Base-by-base conservation (phyloP, 768 basidiomycete genomes). In the Leucocoprinus leucothites region DNA sequence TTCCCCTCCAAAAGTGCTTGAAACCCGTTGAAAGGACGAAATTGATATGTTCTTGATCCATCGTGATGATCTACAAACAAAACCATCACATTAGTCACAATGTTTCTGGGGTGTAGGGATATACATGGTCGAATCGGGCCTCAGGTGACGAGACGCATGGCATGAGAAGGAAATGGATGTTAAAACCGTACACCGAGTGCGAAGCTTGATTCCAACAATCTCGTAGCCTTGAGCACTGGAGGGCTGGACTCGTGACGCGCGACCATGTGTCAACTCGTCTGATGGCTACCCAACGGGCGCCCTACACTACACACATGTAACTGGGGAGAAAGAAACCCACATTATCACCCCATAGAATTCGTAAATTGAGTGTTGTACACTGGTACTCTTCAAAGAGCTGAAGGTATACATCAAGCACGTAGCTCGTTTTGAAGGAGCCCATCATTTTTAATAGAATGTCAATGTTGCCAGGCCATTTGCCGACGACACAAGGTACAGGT, bases 401-500 rank as follows among this genome's bases (percentile, higher is more conserved):
- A n/a, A 80, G 73, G 58, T 87, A 87, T 3, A 82, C 82, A 51
- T 85, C 81, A 43, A 81, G 75, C 13, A 84, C 71, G 65, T 89
- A 89, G 61, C 77, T 77, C 19, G 76, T 81, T 58, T 80, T 76
- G 65, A 82, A 79, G 0, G 80, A 79, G 19, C 71, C 70, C 60
- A 79, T 74, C 72, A 85, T 79, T 51, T 68, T 72, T 45, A 87
- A 63, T 54, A 87, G 74, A 46, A 89, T 66, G 61, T 91, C 88
- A 61, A 89, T 69, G 64, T 89, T 89, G n/a, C 88, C 88, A 3
- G 86, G 87, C 85, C 85, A 87, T 70, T 79, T 84, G 6, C 87
- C 87, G 16, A 78, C 71, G 14, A 88, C 81, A 18, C 75, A 69
- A 3, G 84, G 84, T 46, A 86, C 80, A 1, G 67, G 72, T 57